Percentiles rank a stretch among this genome's conserved stretches.
phyloP scores from a whole-genome alignment of 306 rosid species.

The Rosa lucieae region DNA sequence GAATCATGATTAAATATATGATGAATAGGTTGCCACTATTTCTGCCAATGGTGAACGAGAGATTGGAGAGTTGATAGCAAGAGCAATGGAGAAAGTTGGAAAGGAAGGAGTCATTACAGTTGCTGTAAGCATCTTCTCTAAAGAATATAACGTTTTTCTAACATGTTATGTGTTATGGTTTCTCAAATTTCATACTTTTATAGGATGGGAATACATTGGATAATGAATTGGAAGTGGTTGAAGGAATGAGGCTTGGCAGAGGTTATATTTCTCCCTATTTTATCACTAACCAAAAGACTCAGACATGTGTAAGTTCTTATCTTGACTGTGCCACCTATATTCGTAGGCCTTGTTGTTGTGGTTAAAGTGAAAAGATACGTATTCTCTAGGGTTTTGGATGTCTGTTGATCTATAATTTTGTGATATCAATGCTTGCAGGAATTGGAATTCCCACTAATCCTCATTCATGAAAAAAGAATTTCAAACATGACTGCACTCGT shows the following conservation, averaged over 20 bases:
- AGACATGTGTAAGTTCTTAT: conserved; percentile 75
- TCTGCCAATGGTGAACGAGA: conserved; percentile 94
- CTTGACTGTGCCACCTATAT: conserved; percentile 9
- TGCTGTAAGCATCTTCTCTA: conserved; percentile 49
- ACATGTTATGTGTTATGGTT: neutral
- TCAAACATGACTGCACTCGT: conserved; percentile 71
- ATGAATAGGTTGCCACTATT: conserved; percentile 80
- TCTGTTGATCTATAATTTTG: neutral
- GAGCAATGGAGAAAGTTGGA: conserved; percentile 98
- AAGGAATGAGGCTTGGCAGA: conserved; percentile 90
- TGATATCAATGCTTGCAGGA: conserved; percentile 53
- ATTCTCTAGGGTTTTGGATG: conserved; percentile 4
- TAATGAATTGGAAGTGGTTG: conserved; percentile 94
- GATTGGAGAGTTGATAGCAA: conserved; percentile 88
- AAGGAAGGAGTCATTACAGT: conserved; percentile 96
- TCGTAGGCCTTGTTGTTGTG: neutral
- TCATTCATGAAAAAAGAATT: conserved; percentile 85
- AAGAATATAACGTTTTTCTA: neutral
- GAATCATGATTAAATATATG: conserved; percentile 17
- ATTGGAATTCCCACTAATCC: conserved; percentile 83
- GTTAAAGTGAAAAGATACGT: conserved; percentile 1
- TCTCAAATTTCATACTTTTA: conserved; percentile 25
- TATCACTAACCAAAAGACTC: conserved; percentile 79
- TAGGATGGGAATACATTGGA: conserved; percentile 95
- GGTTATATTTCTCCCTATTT: conserved; percentile 95